These are phyloP conservation scores for Fragilariopsis cylindrus DNA, from an alignment of 108 stramenopile species.

Conservation along the genomic window DNA sequence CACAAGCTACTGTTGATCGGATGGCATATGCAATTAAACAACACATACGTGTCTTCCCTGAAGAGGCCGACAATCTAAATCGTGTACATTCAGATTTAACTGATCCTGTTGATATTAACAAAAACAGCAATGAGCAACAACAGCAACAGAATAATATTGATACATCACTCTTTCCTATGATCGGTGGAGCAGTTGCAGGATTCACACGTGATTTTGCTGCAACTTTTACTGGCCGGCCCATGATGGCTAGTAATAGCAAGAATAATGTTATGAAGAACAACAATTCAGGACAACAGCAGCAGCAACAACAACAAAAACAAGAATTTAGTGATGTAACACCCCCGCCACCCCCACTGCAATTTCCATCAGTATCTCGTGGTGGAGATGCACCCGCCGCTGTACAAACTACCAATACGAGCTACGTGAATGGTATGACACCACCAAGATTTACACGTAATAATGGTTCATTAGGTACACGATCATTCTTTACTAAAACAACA, in stretches of 20 bases:
- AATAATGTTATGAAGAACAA: too few relatives aligned
- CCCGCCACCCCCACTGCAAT: not conserved
- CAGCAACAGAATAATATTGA: not conserved
- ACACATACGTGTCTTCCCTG: slow-evolving; percentile 3
- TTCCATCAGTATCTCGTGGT: not conserved
- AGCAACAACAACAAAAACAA: too few relatives aligned
- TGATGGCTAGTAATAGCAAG: too few relatives aligned
- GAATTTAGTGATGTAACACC: not conserved
- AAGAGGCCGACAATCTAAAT: slow-evolving; percentile 8
- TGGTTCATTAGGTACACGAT: slow-evolving; percentile 8
- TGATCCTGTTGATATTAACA: slow-evolving; percentile 10
- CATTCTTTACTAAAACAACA: slow-evolving; percentile 18
- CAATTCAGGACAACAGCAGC: too few relatives aligned
- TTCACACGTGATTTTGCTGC: not conserved
- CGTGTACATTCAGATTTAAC: slow-evolving; percentile 15
- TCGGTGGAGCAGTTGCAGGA: not conserved
- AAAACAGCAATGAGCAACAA: slow-evolving; percentile 1
- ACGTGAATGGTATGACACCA: not conserved
- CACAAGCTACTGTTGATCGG: slow-evolving; percentile 14
- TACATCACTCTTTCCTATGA: not conserved
- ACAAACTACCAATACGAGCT: not conserved
- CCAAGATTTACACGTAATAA: not conserved
- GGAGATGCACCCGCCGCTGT: not conserved
- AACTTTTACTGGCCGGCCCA: too few relatives aligned
- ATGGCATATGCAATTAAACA: not conserved